Evolutionary conservation across 805 yeast genomes (phyloP), one percentile per base, ranked within the genome.

Genomic region (Candida insectorum): DNA sequence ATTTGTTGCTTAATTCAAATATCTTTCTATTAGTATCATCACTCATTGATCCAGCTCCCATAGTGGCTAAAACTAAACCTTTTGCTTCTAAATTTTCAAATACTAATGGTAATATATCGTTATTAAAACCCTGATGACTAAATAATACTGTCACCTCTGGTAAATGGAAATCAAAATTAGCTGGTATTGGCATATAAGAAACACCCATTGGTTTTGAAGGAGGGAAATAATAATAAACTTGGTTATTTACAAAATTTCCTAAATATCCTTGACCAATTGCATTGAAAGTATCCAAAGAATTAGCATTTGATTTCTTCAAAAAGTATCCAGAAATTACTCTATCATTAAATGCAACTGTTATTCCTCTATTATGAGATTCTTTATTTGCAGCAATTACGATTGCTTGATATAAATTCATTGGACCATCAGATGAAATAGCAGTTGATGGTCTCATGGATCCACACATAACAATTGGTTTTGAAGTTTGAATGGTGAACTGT

Each of bases 371-470:
- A 26, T 65, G 50, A 11, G 81, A 69, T 34, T 69, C 64, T 17
- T 56, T 52, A 43, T 66, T 58, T 0, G 82, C 64, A 3, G 87
- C 83, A 19, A 80, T 77, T 11, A 74, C 73, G 30, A 79, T 77
- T 1, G 85, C 84, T 47, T 81, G 85, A 48, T 79, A 80, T 40
- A 81, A 56, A 53, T 81, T 81, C 77, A 80, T 79, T 5, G 84
- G 80, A 3, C 86, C 86, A 51, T 81, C 88, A 1, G 84, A 77
- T 2, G 83, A 76, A 25, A 81, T 71, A 24, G 81, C 75, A 3
- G 84, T 77, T 6, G 82, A 73, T 1, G 88, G 88, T 49, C 86
- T 69, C 88, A 81, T 81, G 5, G 83, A 75, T 2, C 88, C 88
- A 30, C 83, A 79, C 52, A 81, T 60, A 4, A 79, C 85, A 33